Base-by-base conservation (phyloP, 1,139 yeast genomes). In the Candida gigantensis region DNA sequence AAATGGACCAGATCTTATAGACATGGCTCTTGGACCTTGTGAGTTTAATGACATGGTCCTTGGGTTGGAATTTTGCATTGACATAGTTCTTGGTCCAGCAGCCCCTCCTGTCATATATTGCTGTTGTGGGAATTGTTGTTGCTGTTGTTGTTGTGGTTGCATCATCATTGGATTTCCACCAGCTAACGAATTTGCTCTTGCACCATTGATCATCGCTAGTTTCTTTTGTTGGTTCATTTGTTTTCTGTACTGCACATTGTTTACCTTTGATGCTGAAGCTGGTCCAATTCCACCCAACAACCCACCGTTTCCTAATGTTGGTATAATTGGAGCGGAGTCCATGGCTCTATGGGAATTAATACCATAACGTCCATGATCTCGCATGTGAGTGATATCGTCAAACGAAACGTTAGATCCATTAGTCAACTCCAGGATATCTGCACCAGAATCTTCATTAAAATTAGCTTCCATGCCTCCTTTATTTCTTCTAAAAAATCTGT, bases 281-380 rank as follows among this genome's bases (percentile, higher is more conserved):
- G 35, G 28, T 3, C 35, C 31, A 21, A 21, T 5, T 11, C 18
- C 36, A 11, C 23, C 27, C 8, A 24, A 13, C 11, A 51, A 48
- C 18, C 36, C 36, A 6, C 48, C 44, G 8, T 50, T 40, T 0
- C 72, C 68, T 9, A 84, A 39, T 0, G 87, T 81, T 7, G 94
- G 94, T 28, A 84, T 84, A 45, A 82, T 78, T 4, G 92, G 90
- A 0, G 87, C 73, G 0, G 89, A 73, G 48, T 81, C 88, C 37
- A 65, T 56, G 15, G 62, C 47, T 24, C 58, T 55, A 12, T 62
- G 53, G 6, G 62, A 54, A 28, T 63, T 60, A 27, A 70, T 60
- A 2, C 83, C 83, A 51, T 81, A 81, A 14, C 71, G 77, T 4
- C 87, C 88, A 29, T 80, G 68, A 46, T 81, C 85, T 37, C 84